Evolutionary conservation across 208 protist species (phyloP).

Genomic region (Leishmania tropica): DNA sequence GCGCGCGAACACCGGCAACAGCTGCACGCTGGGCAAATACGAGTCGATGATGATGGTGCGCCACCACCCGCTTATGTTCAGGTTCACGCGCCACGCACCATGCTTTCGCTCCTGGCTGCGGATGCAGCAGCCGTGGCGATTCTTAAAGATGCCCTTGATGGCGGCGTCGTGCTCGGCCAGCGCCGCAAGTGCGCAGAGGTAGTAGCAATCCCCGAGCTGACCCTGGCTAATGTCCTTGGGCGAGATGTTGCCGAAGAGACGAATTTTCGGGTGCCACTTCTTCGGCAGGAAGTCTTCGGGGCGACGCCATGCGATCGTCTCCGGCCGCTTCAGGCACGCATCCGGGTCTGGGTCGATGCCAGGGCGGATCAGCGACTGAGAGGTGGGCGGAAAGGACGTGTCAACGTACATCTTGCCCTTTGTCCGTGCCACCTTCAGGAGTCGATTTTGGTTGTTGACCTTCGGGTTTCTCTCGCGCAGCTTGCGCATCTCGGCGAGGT

Average conservation of each 20-base stretch:
- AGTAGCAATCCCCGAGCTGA: slow-evolving; percentile 71
- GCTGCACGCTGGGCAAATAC: slow-evolving; percentile 54
- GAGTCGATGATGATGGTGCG: slow-evolving; percentile 66
- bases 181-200: slow-evolving; percentile 54
- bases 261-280: slow-evolving; percentile 43
- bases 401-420: slow-evolving; percentile 50
- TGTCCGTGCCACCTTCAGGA: slow-evolving; percentile 40
- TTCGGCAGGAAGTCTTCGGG: slow-evolving; percentile 57
- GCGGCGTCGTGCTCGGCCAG: slow-evolving; percentile 43
- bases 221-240: slow-evolving; percentile 78
- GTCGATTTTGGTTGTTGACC: slow-evolving; percentile 35
- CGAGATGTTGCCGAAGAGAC: slow-evolving; percentile 38
- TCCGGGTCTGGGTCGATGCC: slow-evolving; percentile 39
- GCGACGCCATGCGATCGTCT: slow-evolving; percentile 48
- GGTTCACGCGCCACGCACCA: slow-evolving; percentile 55
- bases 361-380: slow-evolving; percentile 47
- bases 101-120: slow-evolving; percentile 45
- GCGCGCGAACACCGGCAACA: slow-evolving; percentile 51
- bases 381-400: slow-evolving; percentile 50
- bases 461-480: slow-evolving; percentile 25
- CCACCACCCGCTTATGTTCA: slow-evolving; percentile 77
- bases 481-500: slow-evolving; percentile 31
- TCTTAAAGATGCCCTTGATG: slow-evolving; percentile 53
- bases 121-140: slow-evolving; percentile 42
- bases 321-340: slow-evolving; percentile 29